Percentiles rank a stretch among this genome's conserved stretches.
phyloP scores from a whole-genome alignment of 2,329 filamentous ascomycete genomes.

The Sphaerulina musiva region DNA sequence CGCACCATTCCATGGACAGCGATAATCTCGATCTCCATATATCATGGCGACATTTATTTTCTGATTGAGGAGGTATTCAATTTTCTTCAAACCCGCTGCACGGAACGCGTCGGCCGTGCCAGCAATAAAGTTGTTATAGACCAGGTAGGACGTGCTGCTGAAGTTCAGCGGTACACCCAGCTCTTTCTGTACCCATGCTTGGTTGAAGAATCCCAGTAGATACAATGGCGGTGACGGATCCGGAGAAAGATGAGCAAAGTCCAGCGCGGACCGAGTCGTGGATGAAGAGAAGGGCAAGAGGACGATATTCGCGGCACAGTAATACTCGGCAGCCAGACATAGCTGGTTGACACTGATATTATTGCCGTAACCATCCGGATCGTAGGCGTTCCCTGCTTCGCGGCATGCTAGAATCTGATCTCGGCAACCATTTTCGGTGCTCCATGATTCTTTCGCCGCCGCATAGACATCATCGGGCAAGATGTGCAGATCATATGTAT shows the following conservation, averaged over 20 bases:
- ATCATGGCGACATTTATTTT: slow-evolving; percentile 26
- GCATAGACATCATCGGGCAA: slow-evolving; percentile 44
- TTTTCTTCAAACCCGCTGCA: slow-evolving; percentile 17
- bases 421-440: slow-evolving; percentile 45
- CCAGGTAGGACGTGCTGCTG: slow-evolving; percentile 25
- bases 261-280: slow-evolving; percentile 20
- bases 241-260: slow-evolving; percentile 23
- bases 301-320: slow-evolving; percentile 17
- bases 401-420: slow-evolving; percentile 47
- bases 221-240: slow-evolving; percentile 22
- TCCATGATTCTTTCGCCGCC: slow-evolving; percentile 38
- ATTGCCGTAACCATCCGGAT: slow-evolving; percentile 44
- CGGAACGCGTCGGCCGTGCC: slow-evolving; percentile 17
- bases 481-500: slow-evolving; percentile 56
- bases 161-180: slow-evolving; percentile 46
- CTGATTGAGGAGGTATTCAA: slow-evolving; percentile 24
- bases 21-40: slow-evolving; percentile 29
- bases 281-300: slow-evolving; percentile 8
- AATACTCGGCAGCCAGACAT: slow-evolving; percentile 34
- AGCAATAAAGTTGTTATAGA: slow-evolving; percentile 10
- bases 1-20: slow-evolving; percentile 28
- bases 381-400: slow-evolving; percentile 41
- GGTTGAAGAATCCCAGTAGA: slow-evolving; percentile 42
- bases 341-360: slow-evolving; percentile 35
- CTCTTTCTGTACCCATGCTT: slow-evolving; percentile 38